Conservation (phyloP, 2,329 filamentous ascomycete species). For the Cercospora janseana region DNA sequence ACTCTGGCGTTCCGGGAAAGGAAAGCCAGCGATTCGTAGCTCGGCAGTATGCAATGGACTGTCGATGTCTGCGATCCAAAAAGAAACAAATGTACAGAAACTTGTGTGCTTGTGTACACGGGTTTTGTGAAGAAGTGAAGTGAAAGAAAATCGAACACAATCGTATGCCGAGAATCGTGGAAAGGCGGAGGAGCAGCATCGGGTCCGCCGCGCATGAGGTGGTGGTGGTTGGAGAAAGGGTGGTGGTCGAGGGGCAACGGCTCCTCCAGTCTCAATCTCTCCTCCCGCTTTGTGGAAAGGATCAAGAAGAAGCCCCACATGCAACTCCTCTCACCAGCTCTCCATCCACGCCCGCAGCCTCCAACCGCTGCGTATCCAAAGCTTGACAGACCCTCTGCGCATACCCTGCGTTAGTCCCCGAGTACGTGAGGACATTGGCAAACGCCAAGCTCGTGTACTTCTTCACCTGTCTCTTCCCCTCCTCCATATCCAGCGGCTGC, state of each 20-base stretch:
- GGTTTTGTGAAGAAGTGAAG: neutral
- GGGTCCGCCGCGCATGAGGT: neutral
- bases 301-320: constrained; percentile 12
- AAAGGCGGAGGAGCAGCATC: neutral
- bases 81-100: neutral
- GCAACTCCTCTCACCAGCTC: constrained; percentile 19
- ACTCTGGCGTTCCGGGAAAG: no score
- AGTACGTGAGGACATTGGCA: constrained; percentile 23
- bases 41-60: no score
- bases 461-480: constrained; percentile 19
- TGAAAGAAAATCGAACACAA: neutral
- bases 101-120: no score
- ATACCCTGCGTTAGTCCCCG: constrained; percentile 25
- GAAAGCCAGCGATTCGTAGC: no score
- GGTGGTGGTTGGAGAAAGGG: neutral
- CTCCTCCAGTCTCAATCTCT: neutral
- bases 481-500: constrained; percentile 14
- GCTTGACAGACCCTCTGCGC: constrained; percentile 24
- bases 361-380: constrained; percentile 25
- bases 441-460: constrained; percentile 25
- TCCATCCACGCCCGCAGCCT: constrained; percentile 28
- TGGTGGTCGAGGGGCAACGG: no score
- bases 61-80: no score
- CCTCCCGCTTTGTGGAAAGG: neutral
- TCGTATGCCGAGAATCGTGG: neutral